Percentiles rank a stretch among this genome's conserved stretches.
These are phyloP conservation scores for Rhodotorula sp. DNA, from an alignment of 1,284 basidiomycete genomes.

Conservation along the genomic window DNA sequence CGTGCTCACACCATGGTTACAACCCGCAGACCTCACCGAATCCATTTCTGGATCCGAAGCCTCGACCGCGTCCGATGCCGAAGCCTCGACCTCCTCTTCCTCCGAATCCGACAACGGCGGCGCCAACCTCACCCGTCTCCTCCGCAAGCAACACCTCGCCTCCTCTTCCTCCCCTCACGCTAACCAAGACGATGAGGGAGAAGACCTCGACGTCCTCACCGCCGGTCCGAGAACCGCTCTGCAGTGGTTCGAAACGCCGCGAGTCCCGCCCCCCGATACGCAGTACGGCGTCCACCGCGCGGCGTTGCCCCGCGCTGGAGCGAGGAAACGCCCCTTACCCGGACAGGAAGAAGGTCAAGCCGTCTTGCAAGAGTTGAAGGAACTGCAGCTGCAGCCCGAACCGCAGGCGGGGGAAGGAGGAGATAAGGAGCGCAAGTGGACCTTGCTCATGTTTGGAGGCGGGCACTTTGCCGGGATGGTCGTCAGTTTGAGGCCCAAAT, in stretches of 20 bases:
- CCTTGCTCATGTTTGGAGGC: slow-evolving; percentile 92
- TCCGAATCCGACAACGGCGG: background rate
- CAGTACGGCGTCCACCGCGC: slow-evolving; percentile 86
- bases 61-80: background rate
- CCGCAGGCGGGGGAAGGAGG: slow-evolving; percentile 23
- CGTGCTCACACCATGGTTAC: background rate
- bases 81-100: background rate
- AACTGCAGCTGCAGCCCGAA: slow-evolving; percentile 60
- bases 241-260: slow-evolving; percentile 78
- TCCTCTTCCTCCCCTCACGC: slow-evolving; percentile 48
- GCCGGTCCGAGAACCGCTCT: slow-evolving; percentile 68
- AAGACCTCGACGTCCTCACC: slow-evolving; percentile 44
- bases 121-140: slow-evolving; percentile 58
- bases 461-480: slow-evolving; percentile 96
- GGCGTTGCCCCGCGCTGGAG: slow-evolving; percentile 58
- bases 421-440: slow-evolving; percentile 70
- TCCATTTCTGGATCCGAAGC: slow-evolving; percentile 66
- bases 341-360: slow-evolving; percentile 43
- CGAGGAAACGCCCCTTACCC: slow-evolving; percentile 46
- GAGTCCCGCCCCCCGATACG: slow-evolving; percentile 51
- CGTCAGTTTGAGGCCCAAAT: slow-evolving; percentile 59
- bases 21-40: slow-evolving; percentile 58
- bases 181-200: slow-evolving; percentile 46
- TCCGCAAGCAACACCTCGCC: slow-evolving; percentile 58
- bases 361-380: slow-evolving; percentile 56